A percentile compares a stretch with the other conserved stretches of the same genome.
These are phyloP conservation scores for Phytophthora pluvialis DNA, from an alignment of 352 stramenopile genomes.

Conservation along the genomic window DNA sequence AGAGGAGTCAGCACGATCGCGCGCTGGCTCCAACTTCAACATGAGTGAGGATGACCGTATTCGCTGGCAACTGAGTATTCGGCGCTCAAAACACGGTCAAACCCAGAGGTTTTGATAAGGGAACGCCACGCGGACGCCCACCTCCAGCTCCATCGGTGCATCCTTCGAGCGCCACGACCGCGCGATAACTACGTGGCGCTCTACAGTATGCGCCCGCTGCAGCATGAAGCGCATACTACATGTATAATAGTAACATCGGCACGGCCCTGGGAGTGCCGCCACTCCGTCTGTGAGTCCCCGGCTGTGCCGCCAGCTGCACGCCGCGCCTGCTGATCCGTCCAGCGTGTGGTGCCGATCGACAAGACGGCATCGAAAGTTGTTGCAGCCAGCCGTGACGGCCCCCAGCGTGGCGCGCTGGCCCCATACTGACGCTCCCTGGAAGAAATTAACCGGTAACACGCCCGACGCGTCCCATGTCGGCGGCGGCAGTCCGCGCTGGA, in stretches of 20 bases:
- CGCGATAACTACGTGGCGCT: slow-evolving; percentile 23
- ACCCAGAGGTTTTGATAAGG: too few species aligned
- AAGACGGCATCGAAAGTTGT: slow-evolving; percentile 19
- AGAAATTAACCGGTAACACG: slow-evolving; percentile 17
- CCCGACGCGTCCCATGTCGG: slow-evolving; percentile 6
- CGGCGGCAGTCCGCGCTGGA: slow-evolving; percentile 21
- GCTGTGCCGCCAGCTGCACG: slow-evolving; percentile 7
- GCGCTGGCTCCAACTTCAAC: slow-evolving; percentile 34
- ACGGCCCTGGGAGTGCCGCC: background rate
- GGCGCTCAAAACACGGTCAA: too few species aligned
- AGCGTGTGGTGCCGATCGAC: slow-evolving; percentile 20
- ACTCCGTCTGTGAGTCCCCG: background rate
- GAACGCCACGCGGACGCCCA: too few species aligned
- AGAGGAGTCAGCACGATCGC: background rate
- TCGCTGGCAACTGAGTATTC: background rate
- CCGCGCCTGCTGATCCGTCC: slow-evolving; percentile 31
- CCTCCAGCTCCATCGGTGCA: too few species aligned
- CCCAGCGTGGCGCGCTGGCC: slow-evolving; percentile 8
- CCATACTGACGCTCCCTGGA: slow-evolving; percentile 16
- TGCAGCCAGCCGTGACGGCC: slow-evolving; percentile 16
- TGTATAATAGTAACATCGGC: too few species aligned
- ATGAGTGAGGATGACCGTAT: slow-evolving; percentile 4
- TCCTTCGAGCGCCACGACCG: background rate
- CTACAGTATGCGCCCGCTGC: background rate
- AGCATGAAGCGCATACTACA: too few species aligned